Base-by-base conservation (phyloP, 305 asterid species). In the Fraxinus nigra region DNA sequence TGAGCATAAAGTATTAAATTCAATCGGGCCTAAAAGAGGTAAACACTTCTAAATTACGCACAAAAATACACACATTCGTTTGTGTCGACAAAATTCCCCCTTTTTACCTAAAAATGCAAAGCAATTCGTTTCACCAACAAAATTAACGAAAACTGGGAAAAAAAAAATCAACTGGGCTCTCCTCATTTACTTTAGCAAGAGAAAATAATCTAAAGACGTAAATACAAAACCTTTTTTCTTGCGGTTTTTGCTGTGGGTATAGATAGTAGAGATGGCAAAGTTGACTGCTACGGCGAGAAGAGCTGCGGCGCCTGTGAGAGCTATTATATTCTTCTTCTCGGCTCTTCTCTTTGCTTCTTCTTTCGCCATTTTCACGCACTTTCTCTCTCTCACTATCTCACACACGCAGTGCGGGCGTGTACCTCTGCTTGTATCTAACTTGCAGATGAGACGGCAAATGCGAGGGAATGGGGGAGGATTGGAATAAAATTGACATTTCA, bases 301-400 rank as follows among this genome's bases (percentile, higher is more conserved):
- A 74, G 99, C 97, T 79, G 97, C 95, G 73, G 92, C 97, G 20
- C 97, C 99, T 78, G 98, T 93, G 82, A 94, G 78, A 84, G 91
- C 98, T 34, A 95, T 35, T 24, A 89, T 78, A 54, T 85, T 87
- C 87, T 81, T 81, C 85, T 89, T 87, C 78, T 90, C n/a, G n/a
- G n/a, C 91, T 86, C 87, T 84, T 84, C 85, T 88, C 89, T 81
- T 88, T 77, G 18, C 75, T 30, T 72, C 79, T 51, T 85, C 85
- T 2, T 33, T 77, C 84, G 81, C 89, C 97, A 93, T 93, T 84
- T 79, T 80, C 75, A 48, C 33, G 75, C 51, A 28, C 33, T 46
- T 9, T 14, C 75, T 11, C 38, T 20, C 75, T 10, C 37, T 13
- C 4, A 32, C 37, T 70, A 5, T 5, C 24, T n/a, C 79, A 20